Evolutionary conservation across 495 filamentous ascomycete genomes (phyloP), one percentile per base, ranked within the genome.

Genomic region (Penicillium salamii): DNA sequence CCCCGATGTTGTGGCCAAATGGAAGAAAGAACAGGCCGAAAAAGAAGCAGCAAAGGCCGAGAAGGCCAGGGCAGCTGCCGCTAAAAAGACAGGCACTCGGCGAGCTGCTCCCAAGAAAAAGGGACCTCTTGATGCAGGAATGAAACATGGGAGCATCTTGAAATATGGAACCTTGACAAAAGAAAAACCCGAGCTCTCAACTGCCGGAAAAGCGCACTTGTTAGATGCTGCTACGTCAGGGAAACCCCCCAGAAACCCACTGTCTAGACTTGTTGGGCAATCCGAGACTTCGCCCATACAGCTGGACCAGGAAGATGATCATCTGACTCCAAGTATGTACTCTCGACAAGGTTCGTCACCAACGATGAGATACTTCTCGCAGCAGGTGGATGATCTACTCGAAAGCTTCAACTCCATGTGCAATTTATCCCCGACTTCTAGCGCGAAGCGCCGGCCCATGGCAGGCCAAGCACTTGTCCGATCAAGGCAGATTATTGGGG

Each of bases 1-100:
- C 41, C 89, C 88, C 15, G 66, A 85, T 11, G 78, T 81, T n/a
- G 82, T 91, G 2, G 77, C 87, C 48, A 83, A 82, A 18, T 98
- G 89, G 83, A 84, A 95, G 53, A 82, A 82, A 43, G 72, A 78
- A 15, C 74, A 80, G 50, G 55, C 61, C 17, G 67, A 62, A 17
- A 72, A 72, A 26, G 4, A 26, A 46, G 55, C 65, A 23, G 44
- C 35, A 17, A 62, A 60, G 26, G 56, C 54, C 11, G 49, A 38
- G 12, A 65, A 61, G 28, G 57, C 54, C 7, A 50, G 26, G 12
- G 46, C 54, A 38, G 54, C 62, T 33, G 57, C 63, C 1, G 55
- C 65, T 3, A 74, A 67, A 33, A 62, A 71, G 39, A 32, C 61
- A 18, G 52, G 44, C 1, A 54, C 26, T 32, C 63, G 67, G 23